phyloP scores from a whole-genome alignment of 352 stramenopile genomes.

The Pythium sukuiense region DNA sequence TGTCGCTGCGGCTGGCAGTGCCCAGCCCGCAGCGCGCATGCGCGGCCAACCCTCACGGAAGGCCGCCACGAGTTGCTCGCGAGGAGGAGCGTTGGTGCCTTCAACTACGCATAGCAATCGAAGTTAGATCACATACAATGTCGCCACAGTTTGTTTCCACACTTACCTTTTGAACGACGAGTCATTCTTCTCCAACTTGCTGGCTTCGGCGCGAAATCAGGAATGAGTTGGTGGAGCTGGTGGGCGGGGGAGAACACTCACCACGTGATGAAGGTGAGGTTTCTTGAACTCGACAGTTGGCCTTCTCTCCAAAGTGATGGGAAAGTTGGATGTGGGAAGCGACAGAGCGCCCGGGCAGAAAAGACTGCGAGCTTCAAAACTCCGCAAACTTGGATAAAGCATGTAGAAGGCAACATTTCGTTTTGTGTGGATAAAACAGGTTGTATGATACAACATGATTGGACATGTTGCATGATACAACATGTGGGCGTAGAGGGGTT shows the following conservation, averaged over 20 bases:
- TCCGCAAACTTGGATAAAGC: background rate
- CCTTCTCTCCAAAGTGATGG: background rate
- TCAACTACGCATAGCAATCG: too few relatives aligned
- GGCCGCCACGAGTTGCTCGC: background rate
- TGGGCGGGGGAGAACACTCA: background rate
- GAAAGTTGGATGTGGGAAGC: background rate
- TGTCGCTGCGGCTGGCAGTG: too few relatives aligned
- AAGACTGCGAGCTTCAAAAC: background rate
- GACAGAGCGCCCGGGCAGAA: background rate
- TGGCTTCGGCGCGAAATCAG: background rate
- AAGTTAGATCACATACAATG: too few relatives aligned
- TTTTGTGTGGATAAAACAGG: background rate
- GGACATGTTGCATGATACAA: background rate
- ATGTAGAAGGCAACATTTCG: background rate
- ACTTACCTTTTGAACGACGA: background rate
- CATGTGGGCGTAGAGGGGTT: background rate
- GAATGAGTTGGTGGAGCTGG: background rate
- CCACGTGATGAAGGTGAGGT: background rate
- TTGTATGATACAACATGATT: background rate
- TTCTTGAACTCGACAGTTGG: background rate
- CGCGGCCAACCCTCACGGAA: constrained; percentile 5
- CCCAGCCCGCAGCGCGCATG: constrained; percentile 1
- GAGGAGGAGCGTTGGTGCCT: too few relatives aligned
- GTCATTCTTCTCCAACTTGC: background rate
- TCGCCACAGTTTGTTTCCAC: background rate